Percentiles rank a stretch among this genome's conserved stretches.
These are phyloP conservation scores for Coniferiporia weirii DNA, from an alignment of 1,284 basidiomycete genomes.

Conservation along the genomic window DNA sequence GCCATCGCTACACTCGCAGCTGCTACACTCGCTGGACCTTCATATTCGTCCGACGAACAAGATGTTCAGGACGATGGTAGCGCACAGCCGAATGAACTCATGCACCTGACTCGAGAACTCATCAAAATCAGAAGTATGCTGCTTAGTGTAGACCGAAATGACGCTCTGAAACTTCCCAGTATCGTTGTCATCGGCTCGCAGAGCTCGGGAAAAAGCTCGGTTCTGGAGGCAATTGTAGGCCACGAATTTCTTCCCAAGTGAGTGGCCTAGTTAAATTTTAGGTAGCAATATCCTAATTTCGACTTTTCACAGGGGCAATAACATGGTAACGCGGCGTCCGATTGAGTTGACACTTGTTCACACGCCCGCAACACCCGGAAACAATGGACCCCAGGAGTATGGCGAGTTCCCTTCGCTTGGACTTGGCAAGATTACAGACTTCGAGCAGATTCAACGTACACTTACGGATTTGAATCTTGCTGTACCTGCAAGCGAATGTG, in stretches of 20 bases:
- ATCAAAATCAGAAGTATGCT: slow-evolving; percentile 96
- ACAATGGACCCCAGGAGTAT: slow-evolving; percentile 72
- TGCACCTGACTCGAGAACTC: slow-evolving; percentile 91
- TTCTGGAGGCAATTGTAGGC: slow-evolving; percentile 95
- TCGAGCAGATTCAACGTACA: slow-evolving; percentile 84
- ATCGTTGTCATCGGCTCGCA: slow-evolving; percentile 99
- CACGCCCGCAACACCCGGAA: slow-evolving; percentile 56
- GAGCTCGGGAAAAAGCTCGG: slow-evolving; percentile 96
- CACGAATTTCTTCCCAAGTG: slow-evolving; percentile 98
- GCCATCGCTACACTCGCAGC: slow-evolving; percentile 68
- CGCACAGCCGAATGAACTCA: slow-evolving; percentile 62
- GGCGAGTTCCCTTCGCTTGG: slow-evolving; percentile 93
- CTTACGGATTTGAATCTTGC: slow-evolving; percentile 95
- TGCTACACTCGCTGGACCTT: slow-evolving; percentile 68
- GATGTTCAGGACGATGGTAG: slow-evolving; percentile 34
- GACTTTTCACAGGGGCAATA: slow-evolving; percentile 70
- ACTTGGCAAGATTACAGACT: slow-evolving; percentile 85
- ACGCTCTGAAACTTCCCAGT: slow-evolving; percentile 88
- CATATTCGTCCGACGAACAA: slow-evolving; percentile 44
- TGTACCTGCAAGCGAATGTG: slow-evolving; percentile 82
- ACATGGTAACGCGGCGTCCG: slow-evolving; percentile 98
- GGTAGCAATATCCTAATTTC: not conserved
- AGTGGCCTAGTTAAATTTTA: slow-evolving; percentile 26
- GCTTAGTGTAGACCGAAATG: slow-evolving; percentile 92
- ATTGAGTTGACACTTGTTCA: slow-evolving; percentile 97